Percentiles rank a stretch among this genome's conserved stretches.
These are phyloP conservation scores for Alternaria triticimaculans DNA, from an alignment of 2,329 filamentous ascomycete species.

Conservation along the genomic window DNA sequence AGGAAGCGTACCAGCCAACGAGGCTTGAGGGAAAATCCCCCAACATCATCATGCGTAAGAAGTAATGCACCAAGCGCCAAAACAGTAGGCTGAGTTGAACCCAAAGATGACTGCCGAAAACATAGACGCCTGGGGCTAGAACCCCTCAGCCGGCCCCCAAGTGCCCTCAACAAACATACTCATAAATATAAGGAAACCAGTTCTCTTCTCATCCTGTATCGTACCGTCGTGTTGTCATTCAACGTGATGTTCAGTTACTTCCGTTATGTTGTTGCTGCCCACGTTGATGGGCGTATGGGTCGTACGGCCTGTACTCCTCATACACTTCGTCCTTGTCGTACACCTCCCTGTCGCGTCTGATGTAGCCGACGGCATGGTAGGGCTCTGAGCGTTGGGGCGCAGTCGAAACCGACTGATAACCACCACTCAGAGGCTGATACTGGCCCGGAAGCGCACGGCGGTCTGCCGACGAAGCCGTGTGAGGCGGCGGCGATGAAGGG, in stretches of 20 bases:
- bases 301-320: background rate
- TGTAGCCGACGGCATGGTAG: slow-evolving; percentile 1
- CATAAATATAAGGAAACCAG: background rate
- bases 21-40: background rate
- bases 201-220: background rate
- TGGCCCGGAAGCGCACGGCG: no score
- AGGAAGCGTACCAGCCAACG: no score
- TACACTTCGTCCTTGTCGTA: slow-evolving; percentile 1
- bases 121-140: background rate
- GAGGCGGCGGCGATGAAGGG: background rate
- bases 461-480: background rate
- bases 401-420: no score
- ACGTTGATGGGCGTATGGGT: background rate
- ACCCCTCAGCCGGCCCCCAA: background rate
- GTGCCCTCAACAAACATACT: no score
- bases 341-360: background rate
- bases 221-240: background rate
- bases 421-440: no score
- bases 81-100: background rate
- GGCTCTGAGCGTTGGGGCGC: background rate
- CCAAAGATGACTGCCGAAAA: background rate
- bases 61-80: background rate
- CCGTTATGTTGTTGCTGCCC: background rate
- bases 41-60: background rate
- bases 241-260: background rate